These are phyloP conservation scores for Citrus hindsii DNA, from an alignment of 345 rosid genomes.

Conservation along the genomic window DNA sequence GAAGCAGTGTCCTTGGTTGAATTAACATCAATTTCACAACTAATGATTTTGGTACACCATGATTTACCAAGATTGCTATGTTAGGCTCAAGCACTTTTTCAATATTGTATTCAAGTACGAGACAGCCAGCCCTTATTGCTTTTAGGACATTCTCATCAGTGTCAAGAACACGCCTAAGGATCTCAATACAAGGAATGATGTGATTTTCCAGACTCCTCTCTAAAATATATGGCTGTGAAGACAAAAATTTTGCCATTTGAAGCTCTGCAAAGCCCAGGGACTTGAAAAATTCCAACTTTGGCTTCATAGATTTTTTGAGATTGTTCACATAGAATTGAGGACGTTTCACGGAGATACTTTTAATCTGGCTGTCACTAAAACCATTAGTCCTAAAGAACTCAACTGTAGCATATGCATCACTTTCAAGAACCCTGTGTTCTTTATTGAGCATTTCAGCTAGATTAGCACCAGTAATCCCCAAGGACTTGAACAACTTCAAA, in stretches of 20 bases:
- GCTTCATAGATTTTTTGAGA: slow-evolving; percentile 3
- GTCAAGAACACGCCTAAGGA: slow-evolving; percentile 6
- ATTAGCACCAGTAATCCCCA: not conserved
- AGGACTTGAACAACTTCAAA: not conserved
- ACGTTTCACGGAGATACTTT: slow-evolving; percentile 2
- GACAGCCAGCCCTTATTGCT: not conserved
- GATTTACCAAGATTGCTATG: not conserved
- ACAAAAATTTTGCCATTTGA: slow-evolving; percentile 8
- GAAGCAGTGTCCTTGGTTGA: not conserved
- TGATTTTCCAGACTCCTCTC: slow-evolving; percentile 18
- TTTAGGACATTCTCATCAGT: slow-evolving; percentile 2
- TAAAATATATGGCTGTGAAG: slow-evolving; percentile 8
- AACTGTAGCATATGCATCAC: not conserved
- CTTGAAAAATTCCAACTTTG: slow-evolving; percentile 21
- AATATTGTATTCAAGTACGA: not conserved
- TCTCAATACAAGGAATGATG: slow-evolving; percentile 8
- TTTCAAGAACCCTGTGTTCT: not conserved
- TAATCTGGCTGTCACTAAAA: not conserved
- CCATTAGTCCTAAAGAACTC: not conserved
- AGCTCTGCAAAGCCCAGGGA: slow-evolving; percentile 11
- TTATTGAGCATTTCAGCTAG: not conserved
- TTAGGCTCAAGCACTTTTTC: not conserved
- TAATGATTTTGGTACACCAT: not conserved
- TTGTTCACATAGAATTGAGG: not conserved
- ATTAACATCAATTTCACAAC: not conserved